Percentiles rank a stretch among this genome's conserved stretches.
These are phyloP conservation scores for Nemophila menziesii DNA, from an alignment of 257 asterid genomes.

Conservation along the genomic window DNA sequence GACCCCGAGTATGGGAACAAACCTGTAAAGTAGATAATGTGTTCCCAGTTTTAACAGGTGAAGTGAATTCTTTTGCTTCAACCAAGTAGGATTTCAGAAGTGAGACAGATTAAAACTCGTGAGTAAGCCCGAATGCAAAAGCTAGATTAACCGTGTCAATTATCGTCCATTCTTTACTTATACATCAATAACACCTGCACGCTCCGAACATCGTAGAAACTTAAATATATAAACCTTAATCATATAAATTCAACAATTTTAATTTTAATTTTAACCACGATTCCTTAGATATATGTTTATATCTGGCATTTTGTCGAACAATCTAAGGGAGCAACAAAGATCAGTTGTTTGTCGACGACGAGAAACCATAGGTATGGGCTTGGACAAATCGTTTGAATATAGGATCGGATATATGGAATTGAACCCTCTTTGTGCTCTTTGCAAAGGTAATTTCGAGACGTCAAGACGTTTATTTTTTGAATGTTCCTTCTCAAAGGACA, in stretches of 20 bases:
- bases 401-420: too few species aligned
- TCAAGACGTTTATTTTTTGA: too few species aligned
- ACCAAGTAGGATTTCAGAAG: conserved; percentile 71
- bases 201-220: conserved; percentile 13
- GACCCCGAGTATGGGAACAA: conserved; percentile 11
- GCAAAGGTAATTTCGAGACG: too few species aligned
- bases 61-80: conserved; percentile 52
- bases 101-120: conserved; percentile 62
- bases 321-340: conserved; percentile 82
- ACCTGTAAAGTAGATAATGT: conserved; percentile 71
- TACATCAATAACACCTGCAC: conserved; percentile 86
- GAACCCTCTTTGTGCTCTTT: too few species aligned
- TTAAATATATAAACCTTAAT: background rate
- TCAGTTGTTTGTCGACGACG: conserved; percentile 98
- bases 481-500: too few species aligned
- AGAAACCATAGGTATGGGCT: conserved; percentile 93
- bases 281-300: too few species aligned
- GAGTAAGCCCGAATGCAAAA: conserved; percentile 76
- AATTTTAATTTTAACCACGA: too few species aligned
- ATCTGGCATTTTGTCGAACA: conserved; percentile 95
- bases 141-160: conserved; percentile 96
- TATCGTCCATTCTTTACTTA: conserved; percentile 80
- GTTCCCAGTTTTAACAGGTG: conserved; percentile 60
- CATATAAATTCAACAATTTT: background rate
- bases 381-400: conserved; percentile 55